Base-by-base conservation (phyloP, 2,329 filamentous ascomycete genomes). In the Pseudogymnoascus sp. region DNA sequence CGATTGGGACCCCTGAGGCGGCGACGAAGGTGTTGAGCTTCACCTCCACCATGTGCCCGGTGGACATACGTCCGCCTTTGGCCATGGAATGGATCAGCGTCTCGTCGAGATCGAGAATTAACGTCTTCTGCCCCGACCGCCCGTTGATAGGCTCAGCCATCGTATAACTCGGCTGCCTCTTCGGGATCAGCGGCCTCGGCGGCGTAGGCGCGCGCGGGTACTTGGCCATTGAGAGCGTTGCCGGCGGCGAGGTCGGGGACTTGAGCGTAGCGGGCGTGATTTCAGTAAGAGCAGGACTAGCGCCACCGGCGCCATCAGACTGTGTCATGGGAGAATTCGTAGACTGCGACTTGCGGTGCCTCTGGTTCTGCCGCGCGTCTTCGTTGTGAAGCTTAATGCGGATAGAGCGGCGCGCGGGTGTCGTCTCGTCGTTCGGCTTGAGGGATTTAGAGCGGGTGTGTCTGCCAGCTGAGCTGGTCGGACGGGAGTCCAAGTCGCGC, bases 1-100 rank as follows among this genome's bases (percentile, higher is more conserved):
- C 78, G 21, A 81, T 82, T 18, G 85, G 79, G 68, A 86, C 83
- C 25, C 88, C 86, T 33, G 84, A 86, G 59, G 84, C 83, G 62
- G 85, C 87, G 50, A 91, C 83, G 63, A 85, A 77, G 66, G 85
- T 87, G 73, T 89, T 90, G 65, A 96, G 82, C 70, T 92, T 92
- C 67, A 99, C 94, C 77, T 99, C 94, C 61, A 99, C 92, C 94
- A 99, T 99, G 77, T 99, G 94, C 16, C 94, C 94, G 18, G 91
- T 93, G 70, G 91, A 93, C 88, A 96, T 96, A 64, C 93, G 85
- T 62, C 93, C 92, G 31, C 94, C 94, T 74, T 97, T 97, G 65
- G 93, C 92, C 83, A 97, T 92, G 75, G 92, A 97, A 80, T 99
- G 94, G 69, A 99, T 99, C 68, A 99, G 78, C 0, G 94, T 99